phyloP scores from a whole-genome alignment of 768 basidiomycete genomes.

The Amanita jacksonii region DNA sequence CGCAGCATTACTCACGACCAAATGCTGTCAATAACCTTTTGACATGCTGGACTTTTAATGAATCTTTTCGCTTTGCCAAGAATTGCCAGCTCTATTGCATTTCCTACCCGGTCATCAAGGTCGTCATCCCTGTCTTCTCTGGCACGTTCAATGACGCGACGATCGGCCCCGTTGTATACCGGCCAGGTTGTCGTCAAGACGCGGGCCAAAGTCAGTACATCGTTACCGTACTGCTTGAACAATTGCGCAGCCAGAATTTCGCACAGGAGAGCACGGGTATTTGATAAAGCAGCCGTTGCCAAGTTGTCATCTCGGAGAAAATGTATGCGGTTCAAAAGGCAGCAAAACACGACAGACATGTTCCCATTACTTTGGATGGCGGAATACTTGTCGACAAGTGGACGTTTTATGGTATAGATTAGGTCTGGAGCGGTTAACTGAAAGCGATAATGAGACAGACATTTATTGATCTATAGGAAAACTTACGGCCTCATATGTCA shows the following conservation, averaged over 20 bases:
- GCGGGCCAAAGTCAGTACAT: slow-evolving; percentile 58
- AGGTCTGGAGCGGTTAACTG: slow-evolving; percentile 81
- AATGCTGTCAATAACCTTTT: slow-evolving; percentile 81
- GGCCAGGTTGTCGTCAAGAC: slow-evolving; percentile 73
- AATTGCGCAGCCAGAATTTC: slow-evolving; percentile 82
- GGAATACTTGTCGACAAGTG: slow-evolving; percentile 80
- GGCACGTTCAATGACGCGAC: slow-evolving; percentile 45
- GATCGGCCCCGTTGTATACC: slow-evolving; percentile 68
- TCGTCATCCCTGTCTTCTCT: slow-evolving; percentile 60
- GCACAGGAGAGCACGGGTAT: slow-evolving; percentile 73
- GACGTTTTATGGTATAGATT: slow-evolving; percentile 83
- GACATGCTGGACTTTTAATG: slow-evolving; percentile 82
- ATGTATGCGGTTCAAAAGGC: slow-evolving; percentile 80
- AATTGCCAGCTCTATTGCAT: slow-evolving; percentile 90
- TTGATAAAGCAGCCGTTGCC: slow-evolving; percentile 57
- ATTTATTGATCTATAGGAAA: neutral
- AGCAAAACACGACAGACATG: slow-evolving; percentile 78
- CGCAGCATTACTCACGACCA: slow-evolving; percentile 47
- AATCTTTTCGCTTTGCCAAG: slow-evolving; percentile 80
- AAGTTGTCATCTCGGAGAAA: slow-evolving; percentile 74
- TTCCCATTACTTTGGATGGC: slow-evolving; percentile 65
- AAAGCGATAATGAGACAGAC: too few species aligned
- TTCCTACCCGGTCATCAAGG: slow-evolving; percentile 73
- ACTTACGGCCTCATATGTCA: slow-evolving; percentile 71
- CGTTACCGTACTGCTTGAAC: slow-evolving; percentile 62